Evolutionary conservation across 2,329 filamentous ascomycete genomes (phyloP), one percentile per base, ranked within the genome.

Genomic region (Arthrobotrys sphaeroides): DNA sequence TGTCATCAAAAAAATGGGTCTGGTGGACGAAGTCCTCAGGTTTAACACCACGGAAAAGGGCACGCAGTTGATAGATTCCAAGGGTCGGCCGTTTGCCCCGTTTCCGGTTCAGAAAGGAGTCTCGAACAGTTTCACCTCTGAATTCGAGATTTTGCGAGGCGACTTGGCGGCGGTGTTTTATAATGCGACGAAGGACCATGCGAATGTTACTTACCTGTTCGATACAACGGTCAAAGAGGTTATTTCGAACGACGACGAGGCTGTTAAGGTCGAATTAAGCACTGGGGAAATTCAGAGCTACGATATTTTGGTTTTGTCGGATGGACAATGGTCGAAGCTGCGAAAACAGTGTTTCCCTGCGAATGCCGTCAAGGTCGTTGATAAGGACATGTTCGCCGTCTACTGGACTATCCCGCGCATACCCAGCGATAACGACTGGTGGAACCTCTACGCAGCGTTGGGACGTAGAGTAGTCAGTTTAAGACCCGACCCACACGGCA

Each of bases 241-340:
- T n/a, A 77, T 84, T 5, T 77, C 81, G 5, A 80, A 85, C 55
- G 75, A 82, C 9, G 78, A 81, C 0, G 55, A 81, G 0, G 47
- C 69, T 0, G 83, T 86, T 0, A 75, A 81, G 1, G 84, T 84
- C 0, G 66, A 77, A 1, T 84, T 88, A 62, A 81, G 81, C 1
- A 82, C 87, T 67, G 85, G 85, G 1, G 80, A 79, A 9, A 81
- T 77, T 0, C 82, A 83, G 6, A 79, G 78, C 0, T 89, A 83
- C 55, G 87, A 88, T 77, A 78, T 89, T 0, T 77, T 89, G 0
- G 84, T 89, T 43, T 87, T 85, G 4, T 86, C 87, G 2, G 87
- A 89, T 70, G 88, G 88, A 0, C 83, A 86, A 45, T 82, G 84
- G 3, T 88, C 87, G 0, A 83, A 82, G 28, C 84, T 84, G 1